A percentile compares a stretch with the other conserved stretches of the same genome.
Conservation (phyloP, 257 asterid genomes). For the Solanum corneliomulleri region DNA sequence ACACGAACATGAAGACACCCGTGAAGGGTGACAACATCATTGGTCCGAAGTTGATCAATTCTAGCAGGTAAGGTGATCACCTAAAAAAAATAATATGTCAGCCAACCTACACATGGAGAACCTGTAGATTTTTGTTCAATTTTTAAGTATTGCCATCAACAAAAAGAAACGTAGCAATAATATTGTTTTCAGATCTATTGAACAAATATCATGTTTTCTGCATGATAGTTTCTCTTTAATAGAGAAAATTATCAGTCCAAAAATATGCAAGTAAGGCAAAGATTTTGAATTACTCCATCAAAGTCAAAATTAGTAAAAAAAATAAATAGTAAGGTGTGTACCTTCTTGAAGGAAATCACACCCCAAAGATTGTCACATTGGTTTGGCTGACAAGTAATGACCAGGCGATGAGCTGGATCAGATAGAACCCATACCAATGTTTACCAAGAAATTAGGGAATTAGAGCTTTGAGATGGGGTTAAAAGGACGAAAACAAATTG, state of each 20-base stretch:
- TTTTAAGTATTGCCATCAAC: background rate
- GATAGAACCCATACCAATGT: slow-evolving; percentile 67
- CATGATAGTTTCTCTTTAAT: background rate
- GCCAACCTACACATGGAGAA: background rate
- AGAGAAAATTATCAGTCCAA: background rate
- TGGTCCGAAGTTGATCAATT: slow-evolving; percentile 64
- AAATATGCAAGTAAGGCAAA: background rate
- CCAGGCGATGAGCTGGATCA: slow-evolving; percentile 76
- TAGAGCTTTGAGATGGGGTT: background rate
- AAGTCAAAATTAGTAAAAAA: background rate
- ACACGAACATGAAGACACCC: slow-evolving; percentile 55
- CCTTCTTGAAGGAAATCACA: slow-evolving; percentile 68
- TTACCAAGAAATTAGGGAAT: background rate
- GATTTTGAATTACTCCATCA: background rate
- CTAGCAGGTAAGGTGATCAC: slow-evolving; percentile 60
- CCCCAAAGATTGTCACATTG: slow-evolving; percentile 83
- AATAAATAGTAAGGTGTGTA: background rate
- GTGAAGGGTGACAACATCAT: slow-evolving; percentile 70
- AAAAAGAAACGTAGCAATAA: background rate
- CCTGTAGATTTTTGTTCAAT: background rate
- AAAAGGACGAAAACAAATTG: background rate
- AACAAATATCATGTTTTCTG: background rate
- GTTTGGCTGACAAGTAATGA: slow-evolving; percentile 73
- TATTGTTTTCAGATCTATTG: background rate
- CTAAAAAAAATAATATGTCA: slow-evolving; percentile 6